A percentile compares a stretch with the other conserved stretches of the same genome.
Evolutionary conservation across 768 basidiomycete genomes (phyloP).

Genomic region (Rubroboletus pulcherrimus): DNA sequence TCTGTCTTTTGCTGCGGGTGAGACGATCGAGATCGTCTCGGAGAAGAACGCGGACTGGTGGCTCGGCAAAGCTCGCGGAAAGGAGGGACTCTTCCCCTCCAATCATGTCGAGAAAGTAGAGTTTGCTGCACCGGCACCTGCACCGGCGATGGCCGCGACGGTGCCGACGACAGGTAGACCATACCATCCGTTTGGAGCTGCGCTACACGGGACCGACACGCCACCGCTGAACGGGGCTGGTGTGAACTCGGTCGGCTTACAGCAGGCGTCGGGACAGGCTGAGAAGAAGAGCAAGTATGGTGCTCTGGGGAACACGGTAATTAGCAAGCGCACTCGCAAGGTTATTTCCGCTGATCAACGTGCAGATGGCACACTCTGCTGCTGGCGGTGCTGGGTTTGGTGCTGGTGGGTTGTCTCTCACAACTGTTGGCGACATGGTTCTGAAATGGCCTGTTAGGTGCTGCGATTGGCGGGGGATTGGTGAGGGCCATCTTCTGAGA

Average conservation of each 20-base stretch:
- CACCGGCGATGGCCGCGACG: neutral
- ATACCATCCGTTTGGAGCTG: slow-evolving; percentile 39
- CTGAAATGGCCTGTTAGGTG: slow-evolving; percentile 30
- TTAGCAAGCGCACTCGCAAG: slow-evolving; percentile 3
- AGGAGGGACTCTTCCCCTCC: slow-evolving; percentile 74
- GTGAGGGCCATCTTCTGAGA: slow-evolving; percentile 45
- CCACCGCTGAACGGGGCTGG: slow-evolving; percentile 28
- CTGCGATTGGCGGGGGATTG: slow-evolving; percentile 50
- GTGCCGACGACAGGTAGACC: slow-evolving; percentile 3
- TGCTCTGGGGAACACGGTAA: slow-evolving; percentile 55
- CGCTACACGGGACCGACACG: slow-evolving; percentile 31
- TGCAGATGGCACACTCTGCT: slow-evolving; percentile 54
- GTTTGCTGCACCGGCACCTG: neutral
- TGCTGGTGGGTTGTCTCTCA: slow-evolving; percentile 46
- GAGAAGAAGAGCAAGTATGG: slow-evolving; percentile 61
- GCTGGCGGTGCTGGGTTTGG: slow-evolving; percentile 76
- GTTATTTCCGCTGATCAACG: slow-evolving; percentile 19
- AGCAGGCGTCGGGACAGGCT: slow-evolving; percentile 23
- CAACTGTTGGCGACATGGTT: neutral
- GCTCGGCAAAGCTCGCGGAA: slow-evolving; percentile 62
- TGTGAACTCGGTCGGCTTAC: slow-evolving; percentile 30
- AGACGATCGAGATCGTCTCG: slow-evolving; percentile 71
- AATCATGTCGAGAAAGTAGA: slow-evolving; percentile 64
- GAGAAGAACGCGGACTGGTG: slow-evolving; percentile 89
- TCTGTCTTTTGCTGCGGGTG: slow-evolving; percentile 71